phyloP scores from a whole-genome alignment of 352 stramenopile species.

The Phytophthora tubulina region DNA sequence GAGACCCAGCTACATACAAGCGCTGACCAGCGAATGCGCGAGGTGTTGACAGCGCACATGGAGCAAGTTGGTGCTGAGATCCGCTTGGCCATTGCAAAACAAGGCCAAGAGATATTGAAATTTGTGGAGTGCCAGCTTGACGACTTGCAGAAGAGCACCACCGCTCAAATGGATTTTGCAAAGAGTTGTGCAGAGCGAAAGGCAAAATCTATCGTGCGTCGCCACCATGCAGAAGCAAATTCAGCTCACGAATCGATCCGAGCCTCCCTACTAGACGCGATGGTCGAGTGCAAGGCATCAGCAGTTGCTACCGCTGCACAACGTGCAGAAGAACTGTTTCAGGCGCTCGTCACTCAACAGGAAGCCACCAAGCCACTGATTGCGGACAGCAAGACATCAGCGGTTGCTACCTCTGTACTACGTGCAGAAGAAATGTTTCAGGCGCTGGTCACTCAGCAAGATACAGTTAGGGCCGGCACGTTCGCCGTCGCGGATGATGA shows the following conservation, averaged over 20 bases:
- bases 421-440: no score
- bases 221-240: constrained; percentile 4
- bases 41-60: no score
- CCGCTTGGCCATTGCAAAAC: background rate
- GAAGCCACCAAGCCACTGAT: no score
- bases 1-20: background rate
- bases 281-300: background rate
- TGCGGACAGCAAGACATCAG: no score
- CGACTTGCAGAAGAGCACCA: background rate
- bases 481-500: no score
- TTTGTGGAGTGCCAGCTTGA: background rate
- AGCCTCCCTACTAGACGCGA: background rate
- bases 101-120: background rate
- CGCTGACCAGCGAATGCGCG: background rate
- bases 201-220: constrained; percentile 10
- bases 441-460: no score
- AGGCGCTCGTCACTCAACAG: no score
- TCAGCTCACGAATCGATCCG: background rate
- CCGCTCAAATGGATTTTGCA: background rate
- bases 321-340: background rate
- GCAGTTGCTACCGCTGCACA: background rate
- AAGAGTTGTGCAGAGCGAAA: constrained; percentile 1
- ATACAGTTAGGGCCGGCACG: no score
- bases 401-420: no score
- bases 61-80: background rate